Percentiles rank a stretch among this genome's conserved stretches.
Evolutionary conservation across 441 rosid species (phyloP).

Genomic region (Jatropha multifida): DNA sequence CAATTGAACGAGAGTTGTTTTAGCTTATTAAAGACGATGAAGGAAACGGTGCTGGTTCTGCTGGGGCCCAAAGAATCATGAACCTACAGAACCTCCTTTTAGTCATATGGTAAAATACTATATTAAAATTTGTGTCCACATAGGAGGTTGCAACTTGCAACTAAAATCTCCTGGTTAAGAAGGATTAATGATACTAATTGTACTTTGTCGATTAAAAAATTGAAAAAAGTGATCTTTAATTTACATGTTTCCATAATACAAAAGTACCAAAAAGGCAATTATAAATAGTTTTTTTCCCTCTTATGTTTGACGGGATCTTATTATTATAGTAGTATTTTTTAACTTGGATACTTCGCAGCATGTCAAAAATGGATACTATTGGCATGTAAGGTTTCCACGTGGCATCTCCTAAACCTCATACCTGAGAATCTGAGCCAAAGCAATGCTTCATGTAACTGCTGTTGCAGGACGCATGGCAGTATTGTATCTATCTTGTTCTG

Average conservation of each 20-base stretch:
- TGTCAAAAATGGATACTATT: conserved; percentile 9
- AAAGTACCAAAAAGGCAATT: background rate
- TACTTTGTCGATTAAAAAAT: too few species aligned
- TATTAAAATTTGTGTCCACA: background rate
- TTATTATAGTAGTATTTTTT: too few species aligned
- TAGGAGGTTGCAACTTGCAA: background rate
- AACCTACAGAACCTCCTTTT: background rate
- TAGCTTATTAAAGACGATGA: too few species aligned
- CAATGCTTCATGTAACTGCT: conserved; percentile 17
- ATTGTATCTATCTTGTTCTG: background rate
- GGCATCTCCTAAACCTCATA: conserved; percentile 45
- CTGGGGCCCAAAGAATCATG: background rate
- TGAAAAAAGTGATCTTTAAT: too few species aligned
- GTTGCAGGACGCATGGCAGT: conserved; percentile 13
- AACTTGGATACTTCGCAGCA: background rate
- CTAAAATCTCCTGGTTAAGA: too few species aligned
- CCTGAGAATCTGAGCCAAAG: conserved; percentile 35
- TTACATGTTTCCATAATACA: too few species aligned
- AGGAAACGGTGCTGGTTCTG: too few species aligned
- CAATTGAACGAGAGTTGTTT: too few species aligned
- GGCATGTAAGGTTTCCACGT: conserved; percentile 40
- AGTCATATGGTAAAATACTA: too few species aligned
- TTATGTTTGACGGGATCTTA: too few species aligned
- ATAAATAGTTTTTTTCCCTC: too few species aligned
- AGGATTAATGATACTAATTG: too few species aligned